Conservation (phyloP, 176 grass and related monocot genomes). For the Stipa capillata region DNA sequence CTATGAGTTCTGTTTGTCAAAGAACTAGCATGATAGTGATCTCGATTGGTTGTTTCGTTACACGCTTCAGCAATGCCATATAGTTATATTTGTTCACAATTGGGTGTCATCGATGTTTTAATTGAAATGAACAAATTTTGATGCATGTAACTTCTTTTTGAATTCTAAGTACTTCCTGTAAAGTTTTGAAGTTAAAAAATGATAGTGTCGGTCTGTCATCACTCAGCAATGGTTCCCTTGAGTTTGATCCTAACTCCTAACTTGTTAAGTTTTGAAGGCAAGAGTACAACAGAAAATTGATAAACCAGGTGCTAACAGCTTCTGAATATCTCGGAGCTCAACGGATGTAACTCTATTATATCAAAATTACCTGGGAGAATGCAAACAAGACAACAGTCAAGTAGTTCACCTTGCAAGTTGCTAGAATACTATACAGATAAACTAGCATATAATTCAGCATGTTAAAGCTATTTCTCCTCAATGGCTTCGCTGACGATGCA, state of each 20-base stretch:
- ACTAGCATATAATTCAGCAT: background rate
- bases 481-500: slow-evolving; percentile 11
- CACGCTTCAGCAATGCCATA: background rate
- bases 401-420: background rate
- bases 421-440: background rate
- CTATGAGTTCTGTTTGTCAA: background rate
- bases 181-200: background rate
- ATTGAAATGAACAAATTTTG: background rate
- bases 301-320: background rate
- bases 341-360: background rate
- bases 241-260: background rate
- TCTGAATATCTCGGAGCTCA: background rate
- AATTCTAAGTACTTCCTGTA: background rate
- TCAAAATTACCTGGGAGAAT: background rate
- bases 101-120: background rate
- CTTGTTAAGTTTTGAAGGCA: background rate
- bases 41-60: background rate
- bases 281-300: background rate
- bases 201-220: background rate
- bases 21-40: background rate
- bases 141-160: background rate
- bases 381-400: background rate
- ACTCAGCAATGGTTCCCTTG: background rate
- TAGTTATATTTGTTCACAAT: background rate
- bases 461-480: background rate